Conservation (phyloP, 345 rosid genomes). For the Eutrema japonicum region DNA sequence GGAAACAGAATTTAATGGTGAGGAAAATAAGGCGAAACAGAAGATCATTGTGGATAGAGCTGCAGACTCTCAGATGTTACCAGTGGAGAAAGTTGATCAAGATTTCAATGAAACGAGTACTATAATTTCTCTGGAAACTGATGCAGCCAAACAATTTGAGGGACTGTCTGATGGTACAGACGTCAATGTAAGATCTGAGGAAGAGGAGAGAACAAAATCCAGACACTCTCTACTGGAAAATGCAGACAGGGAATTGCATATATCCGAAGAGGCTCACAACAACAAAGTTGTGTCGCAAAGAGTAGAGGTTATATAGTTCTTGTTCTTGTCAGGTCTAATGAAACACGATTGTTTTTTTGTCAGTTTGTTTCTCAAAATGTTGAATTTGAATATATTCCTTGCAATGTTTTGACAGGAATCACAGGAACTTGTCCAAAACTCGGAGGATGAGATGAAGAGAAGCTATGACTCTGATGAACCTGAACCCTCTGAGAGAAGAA, state of each 20-base stretch:
- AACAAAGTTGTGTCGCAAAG: constrained; percentile 29
- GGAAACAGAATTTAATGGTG: constrained; percentile 50
- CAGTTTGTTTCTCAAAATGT: background rate
- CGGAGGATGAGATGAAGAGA: constrained; percentile 36
- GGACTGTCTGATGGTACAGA: constrained; percentile 1
- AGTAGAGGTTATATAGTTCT: constrained; percentile 48
- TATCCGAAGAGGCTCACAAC: constrained; percentile 30
- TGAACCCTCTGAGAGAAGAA: constrained; percentile 36
- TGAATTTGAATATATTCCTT: constrained; percentile 3
- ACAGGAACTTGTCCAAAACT: constrained; percentile 35
- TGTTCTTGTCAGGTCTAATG: constrained; percentile 11
- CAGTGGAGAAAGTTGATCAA: constrained; percentile 32
- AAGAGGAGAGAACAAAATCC: constrained; percentile 24
- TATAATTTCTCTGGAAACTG: constrained; percentile 30
- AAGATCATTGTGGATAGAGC: constrained; percentile 26
- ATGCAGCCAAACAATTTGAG: constrained; percentile 10
- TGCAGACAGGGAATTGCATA: constrained; percentile 12
- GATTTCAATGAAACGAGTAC: constrained; percentile 24
- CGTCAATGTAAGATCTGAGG: constrained; percentile 16
- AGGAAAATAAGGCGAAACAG: constrained; percentile 41
- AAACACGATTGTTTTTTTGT: background rate
- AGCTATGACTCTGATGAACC: constrained; percentile 19
- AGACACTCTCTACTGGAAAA: constrained; percentile 5
- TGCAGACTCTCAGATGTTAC: constrained; percentile 30
- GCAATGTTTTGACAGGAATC: constrained; percentile 40